Conservation (phyloP, 768 basidiomycete species). For the Suillus fuscotomentosus region DNA sequence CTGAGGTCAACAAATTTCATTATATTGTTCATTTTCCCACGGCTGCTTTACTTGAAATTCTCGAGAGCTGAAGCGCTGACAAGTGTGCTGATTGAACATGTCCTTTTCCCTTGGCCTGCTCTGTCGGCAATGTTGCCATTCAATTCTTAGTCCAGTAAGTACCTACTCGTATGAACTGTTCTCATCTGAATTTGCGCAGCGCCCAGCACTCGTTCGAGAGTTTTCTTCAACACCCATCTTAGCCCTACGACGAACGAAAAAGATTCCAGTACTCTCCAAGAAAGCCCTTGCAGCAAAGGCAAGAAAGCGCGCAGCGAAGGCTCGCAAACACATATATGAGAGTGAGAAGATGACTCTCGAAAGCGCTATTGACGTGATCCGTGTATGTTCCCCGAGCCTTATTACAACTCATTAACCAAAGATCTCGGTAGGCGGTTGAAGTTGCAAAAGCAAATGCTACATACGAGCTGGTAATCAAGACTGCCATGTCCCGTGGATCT, state of each 20-base stretch:
- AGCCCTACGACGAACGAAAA: conserved; percentile 49
- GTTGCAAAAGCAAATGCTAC: conserved; percentile 73
- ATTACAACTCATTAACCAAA: conserved; percentile 7
- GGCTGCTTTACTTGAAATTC: conserved; percentile 12
- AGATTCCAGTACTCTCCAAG: conserved; percentile 63
- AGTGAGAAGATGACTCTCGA: conserved; percentile 63
- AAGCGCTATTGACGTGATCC: conserved; percentile 68
- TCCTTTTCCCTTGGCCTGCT: conserved; percentile 20
- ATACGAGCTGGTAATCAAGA: conserved; percentile 80
- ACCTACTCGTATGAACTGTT: conserved; percentile 3
- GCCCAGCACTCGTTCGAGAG: conserved; percentile 30
- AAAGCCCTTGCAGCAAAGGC: conserved; percentile 67
- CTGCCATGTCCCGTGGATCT: conserved; percentile 73
- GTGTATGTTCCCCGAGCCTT: conserved; percentile 43
- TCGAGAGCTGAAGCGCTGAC: not conserved
- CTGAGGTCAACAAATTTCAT: not conserved
- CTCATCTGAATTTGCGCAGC: conserved; percentile 2
- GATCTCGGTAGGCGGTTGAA: conserved; percentile 67
- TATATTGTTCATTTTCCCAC: conserved; percentile 20
- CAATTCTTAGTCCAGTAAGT: conserved; percentile 19
- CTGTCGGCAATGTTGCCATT: conserved; percentile 24
- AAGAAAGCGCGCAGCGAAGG: conserved; percentile 54
- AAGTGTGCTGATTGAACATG: conserved; percentile 12
- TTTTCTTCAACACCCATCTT: conserved; percentile 53
- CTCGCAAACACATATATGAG: conserved; percentile 55